Base-by-base conservation (phyloP, 495 filamentous ascomycete species). In the Aspergillus sclerotiicarbonarius region DNA sequence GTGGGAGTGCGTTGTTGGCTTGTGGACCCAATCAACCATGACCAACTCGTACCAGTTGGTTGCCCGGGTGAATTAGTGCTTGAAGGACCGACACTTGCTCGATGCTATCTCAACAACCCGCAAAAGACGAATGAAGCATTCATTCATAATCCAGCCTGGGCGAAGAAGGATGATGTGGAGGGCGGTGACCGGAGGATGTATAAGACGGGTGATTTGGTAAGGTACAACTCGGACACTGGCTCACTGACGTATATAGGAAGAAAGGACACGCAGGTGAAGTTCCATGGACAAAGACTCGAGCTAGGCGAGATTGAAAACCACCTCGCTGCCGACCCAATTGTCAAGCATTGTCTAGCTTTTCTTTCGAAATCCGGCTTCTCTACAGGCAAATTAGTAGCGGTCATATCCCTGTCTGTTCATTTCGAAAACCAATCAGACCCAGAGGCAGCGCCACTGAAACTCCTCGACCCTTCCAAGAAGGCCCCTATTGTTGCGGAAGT, bases 191-290 rank as follows among this genome's bases (percentile, higher is more conserved):
- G 84, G 6, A 75, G 84, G 48, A 68, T 89, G 16, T 90, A 90
- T 66, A 87, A 86, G 68, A 88, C 85, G 1, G 85, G 86, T 4
- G 86, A 89, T 62, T 62, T 88, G 30, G 85, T 85, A 8, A 74
- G 77, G 29, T 87, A 89, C 56, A 73, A 78, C 29, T 80, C 82
- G n/a, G 82, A 84, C 6, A 64, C 72, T 56, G 81, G 82, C 9
- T 75, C 71, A 9, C 67, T 87, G n/a, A 74, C 77, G 39, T 87
- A 85, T 67, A 69, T 88, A 16, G 85, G 85, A 44, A 74, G 86
- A 30, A 83, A 84, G 53, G 86, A 89, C 57, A 81, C 81, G 1
- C 85, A 87, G 62, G 81, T 87, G n/a, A 89, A 89, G 67, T 70
- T 87, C 16, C 80, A 83, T 39, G 86, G 86, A 10, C 86, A 89